Evolutionary conservation across 352 stramenopile species (phyloP).

Genomic region (Thalassiosira sp.): DNA sequence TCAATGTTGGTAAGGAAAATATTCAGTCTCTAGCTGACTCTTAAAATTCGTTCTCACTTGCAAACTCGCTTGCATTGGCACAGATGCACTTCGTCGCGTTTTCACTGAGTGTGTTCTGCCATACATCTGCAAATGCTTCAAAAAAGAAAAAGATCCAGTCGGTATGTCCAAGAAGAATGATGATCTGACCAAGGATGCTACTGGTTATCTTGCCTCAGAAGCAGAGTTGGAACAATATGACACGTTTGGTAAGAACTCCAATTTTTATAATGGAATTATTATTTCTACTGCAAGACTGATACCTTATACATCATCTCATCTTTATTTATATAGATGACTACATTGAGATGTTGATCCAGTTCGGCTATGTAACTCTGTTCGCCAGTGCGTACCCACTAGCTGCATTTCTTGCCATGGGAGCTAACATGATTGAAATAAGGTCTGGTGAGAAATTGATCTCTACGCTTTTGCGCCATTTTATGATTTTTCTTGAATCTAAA

Average conservation of each 20-base stretch:
- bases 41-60: neutral
- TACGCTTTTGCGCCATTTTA: neutral
- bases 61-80: neutral
- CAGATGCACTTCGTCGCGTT: slow-evolving; percentile 70
- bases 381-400: slow-evolving; percentile 90
- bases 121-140: slow-evolving; percentile 31
- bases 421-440: slow-evolving; percentile 92
- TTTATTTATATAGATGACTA: slow-evolving; percentile 81
- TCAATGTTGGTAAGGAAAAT: slow-evolving; percentile 84
- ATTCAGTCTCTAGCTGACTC: slow-evolving; percentile 33
- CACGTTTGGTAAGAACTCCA: slow-evolving; percentile 71
- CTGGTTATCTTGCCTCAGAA: slow-evolving; percentile 34
- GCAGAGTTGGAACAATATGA: slow-evolving; percentile 77
- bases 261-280: neutral
- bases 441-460: slow-evolving; percentile 22
- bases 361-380: slow-evolving; percentile 94
- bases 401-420: slow-evolving; percentile 87
- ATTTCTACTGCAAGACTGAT: no score
- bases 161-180: slow-evolving; percentile 31
- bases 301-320: neutral
- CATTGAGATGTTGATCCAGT: slow-evolving; percentile 89
- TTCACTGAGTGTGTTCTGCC: slow-evolving; percentile 78
- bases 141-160: slow-evolving; percentile 22
- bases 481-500: neutral
- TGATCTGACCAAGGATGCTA: slow-evolving; percentile 7